Evolutionary conservation across 2,329 filamentous ascomycete species (phyloP), one percentile per base, ranked within the genome.

Genomic region (Xylaria polymorpha): DNA sequence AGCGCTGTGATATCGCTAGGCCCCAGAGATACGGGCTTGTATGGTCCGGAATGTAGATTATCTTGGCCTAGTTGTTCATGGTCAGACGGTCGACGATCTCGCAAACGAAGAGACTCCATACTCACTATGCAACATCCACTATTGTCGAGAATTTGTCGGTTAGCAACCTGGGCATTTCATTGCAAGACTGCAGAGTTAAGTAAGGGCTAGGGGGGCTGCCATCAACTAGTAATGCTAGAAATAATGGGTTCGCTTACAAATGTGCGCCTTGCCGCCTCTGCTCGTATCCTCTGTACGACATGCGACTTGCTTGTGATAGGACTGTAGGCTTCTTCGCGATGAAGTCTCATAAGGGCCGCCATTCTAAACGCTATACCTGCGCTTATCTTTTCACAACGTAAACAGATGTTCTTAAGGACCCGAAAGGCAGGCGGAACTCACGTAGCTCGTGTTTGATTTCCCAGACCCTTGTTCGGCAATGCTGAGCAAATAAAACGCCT

Each of bases 391-490:
- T 25, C 41, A 51, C 35, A 0, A 64, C 6, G 39, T 80, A 50
- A 78, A 75, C 37, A 67, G 37, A 43, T 44, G 22, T 12, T 25
- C 20, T n/a, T 3, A 22, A n/a, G 18, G 25, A 44, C 10, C 1
- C 3, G 22, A n/a, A 41, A 29, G 7, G 25, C 29, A 43, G 67
- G 50, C 37, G 7, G 22, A 29, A 79, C 86, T 74, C 76, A 88
- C 86, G 71, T 85, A 86, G 76, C 87, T 88, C 62, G 80, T 81
- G 60, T 86, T 85, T 48, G 82, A 84, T 70, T 85, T 79, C 0
- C 85, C 87, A 61, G 84, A 87, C 15, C 86, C 86, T 74, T 88
- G 87, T 71, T 89, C 86, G 4, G 87, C 86, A 64, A 89, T 85
- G 72, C 86, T 87, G 18, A 89, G 78, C 3, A 89, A 77, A 71